Evolutionary conservation across 2,329 filamentous ascomycete genomes (phyloP), one percentile per base, ranked within the genome.

Genomic region (Sodiomyces alkalinus): DNA sequence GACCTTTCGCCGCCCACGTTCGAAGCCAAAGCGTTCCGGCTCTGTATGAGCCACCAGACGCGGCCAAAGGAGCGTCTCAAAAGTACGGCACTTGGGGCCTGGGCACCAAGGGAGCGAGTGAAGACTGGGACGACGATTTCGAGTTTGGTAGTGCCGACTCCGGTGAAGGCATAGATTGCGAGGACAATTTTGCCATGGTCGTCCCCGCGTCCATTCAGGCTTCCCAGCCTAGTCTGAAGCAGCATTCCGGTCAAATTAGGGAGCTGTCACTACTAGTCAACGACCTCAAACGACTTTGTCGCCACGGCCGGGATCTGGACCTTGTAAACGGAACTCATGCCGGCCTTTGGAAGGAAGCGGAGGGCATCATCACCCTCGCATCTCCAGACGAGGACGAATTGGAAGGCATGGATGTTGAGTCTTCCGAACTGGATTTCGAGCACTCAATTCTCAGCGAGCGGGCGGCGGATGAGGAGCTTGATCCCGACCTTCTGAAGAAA

Each of bases 41-140:
- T 10, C 65, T 72, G 3, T 74, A 75, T 19, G 80, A 83, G 41
- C 53, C 41, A 51, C 60, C 52, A 35, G 77, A 64, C 47, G 63
- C 50, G 44, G 51, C 49, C 44, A 78, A 55, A 49, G 60, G 50
- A 44, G 35, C 68, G n/a, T 66, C 54, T 2, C 56, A 65, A 29
- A 86, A 85, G 42, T 87, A 83, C 44, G 78, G 80, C 23, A 86
- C 80, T 1, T 87, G 80, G 80, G 80, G 79, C 3, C 56, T 83
- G 22, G 73, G 77, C n/a, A 75, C 71, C 36, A 86, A 86, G 49
- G 77, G 71, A 11, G 74, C 75, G 8, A 86, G 77, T 35, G 82
- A 92, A 47, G 81, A 90, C 44, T 92, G 82, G 82, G 82, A 87
- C 41, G 80, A 86, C 37, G 82, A 92, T 47, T 90, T 92, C 41